phyloP scores from a whole-genome alignment of 1,139 yeast genomes.

The Sugiyamaella sp. region DNA sequence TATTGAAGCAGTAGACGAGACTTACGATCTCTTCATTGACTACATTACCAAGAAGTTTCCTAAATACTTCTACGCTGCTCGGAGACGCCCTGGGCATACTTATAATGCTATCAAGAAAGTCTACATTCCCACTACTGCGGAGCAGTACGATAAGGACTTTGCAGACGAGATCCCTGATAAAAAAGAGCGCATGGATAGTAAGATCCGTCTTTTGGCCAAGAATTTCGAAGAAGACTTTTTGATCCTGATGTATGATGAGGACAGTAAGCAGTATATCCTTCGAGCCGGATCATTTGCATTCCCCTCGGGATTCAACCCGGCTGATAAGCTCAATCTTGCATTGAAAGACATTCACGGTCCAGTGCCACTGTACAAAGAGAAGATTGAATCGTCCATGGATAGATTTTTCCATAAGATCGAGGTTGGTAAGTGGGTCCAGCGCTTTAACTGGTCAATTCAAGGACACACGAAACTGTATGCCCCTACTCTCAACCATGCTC shows the following conservation, averaged over 20 bases:
- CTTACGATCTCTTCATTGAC: slow-evolving; percentile 53
- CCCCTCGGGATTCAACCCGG: slow-evolving; percentile 77
- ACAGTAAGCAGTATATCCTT: slow-evolving; percentile 60
- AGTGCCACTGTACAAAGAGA: slow-evolving; percentile 60
- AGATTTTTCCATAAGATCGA: slow-evolving; percentile 55
- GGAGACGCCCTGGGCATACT: slow-evolving; percentile 26
- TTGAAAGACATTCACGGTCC: slow-evolving; percentile 57
- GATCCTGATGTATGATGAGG: slow-evolving; percentile 57
- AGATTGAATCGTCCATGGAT: slow-evolving; percentile 63
- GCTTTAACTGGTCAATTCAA: slow-evolving; percentile 67
- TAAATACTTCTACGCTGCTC: slow-evolving; percentile 48
- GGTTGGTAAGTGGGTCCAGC: slow-evolving; percentile 57
- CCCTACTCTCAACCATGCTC: slow-evolving; percentile 55
- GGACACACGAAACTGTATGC: slow-evolving; percentile 55
- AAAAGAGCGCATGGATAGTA: slow-evolving; percentile 36
- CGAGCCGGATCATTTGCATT: slow-evolving; percentile 68
- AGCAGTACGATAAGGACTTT: slow-evolving; percentile 12
- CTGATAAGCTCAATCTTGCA: slow-evolving; percentile 50
- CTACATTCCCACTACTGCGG: slow-evolving; percentile 31
- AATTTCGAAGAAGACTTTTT: slow-evolving; percentile 72
- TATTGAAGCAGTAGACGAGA: slow-evolving; percentile 56
- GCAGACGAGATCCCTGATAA: slow-evolving; percentile 14
- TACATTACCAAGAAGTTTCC: slow-evolving; percentile 63
- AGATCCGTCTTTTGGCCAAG: slow-evolving; percentile 50
- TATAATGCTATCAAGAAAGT: slow-evolving; percentile 31